These are phyloP conservation scores for Aureobasidium sp. DNA, from an alignment of 2,329 filamentous ascomycete genomes.

Conservation along the genomic window DNA sequence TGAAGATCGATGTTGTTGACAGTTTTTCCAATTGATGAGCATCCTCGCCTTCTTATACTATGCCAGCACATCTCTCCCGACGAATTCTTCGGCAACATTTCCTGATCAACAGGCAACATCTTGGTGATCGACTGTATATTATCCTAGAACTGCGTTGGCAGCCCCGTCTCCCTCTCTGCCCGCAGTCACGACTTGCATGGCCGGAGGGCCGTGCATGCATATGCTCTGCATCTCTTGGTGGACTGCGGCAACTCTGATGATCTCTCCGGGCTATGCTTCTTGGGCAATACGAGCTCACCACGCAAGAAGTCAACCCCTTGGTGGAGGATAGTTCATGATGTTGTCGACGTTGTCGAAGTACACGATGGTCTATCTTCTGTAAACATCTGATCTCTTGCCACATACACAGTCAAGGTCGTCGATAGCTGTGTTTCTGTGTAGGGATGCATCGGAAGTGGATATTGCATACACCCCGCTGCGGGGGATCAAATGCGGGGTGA, in stretches of 20 bases:
- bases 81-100: not conserved
- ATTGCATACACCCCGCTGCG: not conserved
- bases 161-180: not conserved
- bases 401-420: too few relatives aligned
- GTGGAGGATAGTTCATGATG: too few relatives aligned
- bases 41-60: not conserved
- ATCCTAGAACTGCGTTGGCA: not conserved
- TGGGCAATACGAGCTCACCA: not conserved
- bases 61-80: not conserved
- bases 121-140: not conserved
- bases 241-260: not conserved
- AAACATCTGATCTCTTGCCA: too few relatives aligned
- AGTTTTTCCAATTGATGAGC: not conserved
- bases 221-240: not conserved
- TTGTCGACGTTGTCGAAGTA: too few relatives aligned
- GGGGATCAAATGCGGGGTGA: not conserved
- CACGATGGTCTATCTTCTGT: not conserved
- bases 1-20: not conserved
- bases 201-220: not conserved
- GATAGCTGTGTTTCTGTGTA: not conserved
- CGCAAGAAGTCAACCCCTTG: not conserved
- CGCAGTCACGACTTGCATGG: not conserved
- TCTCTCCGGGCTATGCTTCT: too few relatives aligned
- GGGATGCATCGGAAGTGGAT: not conserved
- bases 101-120: conserved; percentile 3